phyloP scores from a whole-genome alignment of 768 basidiomycete genomes.

The Dentipellis sp. region DNA sequence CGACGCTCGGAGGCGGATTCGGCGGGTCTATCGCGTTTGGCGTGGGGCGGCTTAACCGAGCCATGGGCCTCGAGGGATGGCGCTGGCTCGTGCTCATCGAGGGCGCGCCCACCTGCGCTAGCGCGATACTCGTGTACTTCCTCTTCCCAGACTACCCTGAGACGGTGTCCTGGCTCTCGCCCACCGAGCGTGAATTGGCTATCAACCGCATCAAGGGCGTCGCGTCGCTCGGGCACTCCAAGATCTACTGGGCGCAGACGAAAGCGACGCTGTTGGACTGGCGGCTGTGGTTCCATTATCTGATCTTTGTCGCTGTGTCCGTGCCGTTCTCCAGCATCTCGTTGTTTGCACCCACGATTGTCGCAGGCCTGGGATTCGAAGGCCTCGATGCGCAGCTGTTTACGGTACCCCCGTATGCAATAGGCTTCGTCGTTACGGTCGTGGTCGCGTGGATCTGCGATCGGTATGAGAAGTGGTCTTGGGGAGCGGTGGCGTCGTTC shows the following conservation, averaged over 20 bases:
- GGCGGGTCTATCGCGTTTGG: slow-evolving; percentile 22
- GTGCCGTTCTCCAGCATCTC: slow-evolving; percentile 30
- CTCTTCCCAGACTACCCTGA: background rate
- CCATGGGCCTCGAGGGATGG: slow-evolving; percentile 20
- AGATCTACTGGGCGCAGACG: slow-evolving; percentile 30
- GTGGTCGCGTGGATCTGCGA: background rate
- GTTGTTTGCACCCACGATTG: slow-evolving; percentile 69
- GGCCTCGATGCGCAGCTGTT: slow-evolving; percentile 48
- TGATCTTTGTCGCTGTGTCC: slow-evolving; percentile 35
- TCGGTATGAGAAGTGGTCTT: background rate
- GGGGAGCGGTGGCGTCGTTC: background rate
- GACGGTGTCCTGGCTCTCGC: slow-evolving; percentile 23
- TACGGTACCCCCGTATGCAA: slow-evolving; percentile 42
- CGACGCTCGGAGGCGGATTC: slow-evolving; percentile 18
- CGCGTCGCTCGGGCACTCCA: slow-evolving; percentile 24
- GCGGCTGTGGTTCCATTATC: slow-evolving; percentile 30
- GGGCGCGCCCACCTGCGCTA: slow-evolving; percentile 35
- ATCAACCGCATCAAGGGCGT: slow-evolving; percentile 28
- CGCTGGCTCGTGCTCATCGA: slow-evolving; percentile 34
- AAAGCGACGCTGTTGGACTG: slow-evolving; percentile 26
- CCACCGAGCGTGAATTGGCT: slow-evolving; percentile 32
- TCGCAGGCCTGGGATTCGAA: slow-evolving; percentile 49
- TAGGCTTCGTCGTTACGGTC: slow-evolving; percentile 16
- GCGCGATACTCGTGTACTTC: slow-evolving; percentile 22
- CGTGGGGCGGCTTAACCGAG: slow-evolving; percentile 22